A percentile compares a stretch with the other conserved stretches of the same genome.
Evolutionary conservation across 1,284 basidiomycete genomes (phyloP).

Genomic region (Fomitopsis palustris): DNA sequence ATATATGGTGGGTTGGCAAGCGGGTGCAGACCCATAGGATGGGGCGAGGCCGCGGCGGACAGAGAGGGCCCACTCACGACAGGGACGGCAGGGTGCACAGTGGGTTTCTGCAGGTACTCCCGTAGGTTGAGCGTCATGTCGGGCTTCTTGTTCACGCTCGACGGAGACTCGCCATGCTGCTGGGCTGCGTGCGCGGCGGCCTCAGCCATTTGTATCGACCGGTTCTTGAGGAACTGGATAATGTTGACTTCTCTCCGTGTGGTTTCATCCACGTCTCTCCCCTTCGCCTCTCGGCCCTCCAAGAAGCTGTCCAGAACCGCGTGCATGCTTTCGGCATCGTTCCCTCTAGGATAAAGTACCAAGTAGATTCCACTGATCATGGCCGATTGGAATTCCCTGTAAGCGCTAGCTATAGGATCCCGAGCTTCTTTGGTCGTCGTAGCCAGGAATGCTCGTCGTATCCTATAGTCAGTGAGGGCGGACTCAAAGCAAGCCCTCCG

Average conservation of each 20-base stretch:
- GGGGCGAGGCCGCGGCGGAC: neutral
- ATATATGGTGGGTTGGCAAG: constrained; percentile 22
- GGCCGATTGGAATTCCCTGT: constrained; percentile 80
- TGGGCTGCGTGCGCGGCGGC: constrained; percentile 24
- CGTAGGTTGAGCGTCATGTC: constrained; percentile 32
- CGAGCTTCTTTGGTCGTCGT: constrained; percentile 57
- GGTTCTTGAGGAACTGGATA: constrained; percentile 72
- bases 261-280: constrained; percentile 75
- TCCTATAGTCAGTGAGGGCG: constrained; percentile 71
- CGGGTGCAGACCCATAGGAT: constrained; percentile 29
- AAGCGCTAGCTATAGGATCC: constrained; percentile 72
- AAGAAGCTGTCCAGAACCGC: constrained; percentile 76
- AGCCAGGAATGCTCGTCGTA: constrained; percentile 64
- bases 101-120: constrained; percentile 1
- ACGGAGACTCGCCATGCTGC: constrained; percentile 1
- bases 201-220: constrained; percentile 53
- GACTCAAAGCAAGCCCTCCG: constrained; percentile 77
- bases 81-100: neutral
- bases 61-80: neutral
- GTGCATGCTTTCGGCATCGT: constrained; percentile 67
- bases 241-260: constrained; percentile 77
- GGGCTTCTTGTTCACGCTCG: constrained; percentile 2
- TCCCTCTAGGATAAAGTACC: constrained; percentile 70
- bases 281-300: constrained; percentile 65
- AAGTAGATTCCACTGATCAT: constrained; percentile 86